Percentiles rank a stretch among this genome's conserved stretches.
phyloP scores from a whole-genome alignment of 2,329 filamentous ascomycete genomes.

The Arachnomyces sp. region DNA sequence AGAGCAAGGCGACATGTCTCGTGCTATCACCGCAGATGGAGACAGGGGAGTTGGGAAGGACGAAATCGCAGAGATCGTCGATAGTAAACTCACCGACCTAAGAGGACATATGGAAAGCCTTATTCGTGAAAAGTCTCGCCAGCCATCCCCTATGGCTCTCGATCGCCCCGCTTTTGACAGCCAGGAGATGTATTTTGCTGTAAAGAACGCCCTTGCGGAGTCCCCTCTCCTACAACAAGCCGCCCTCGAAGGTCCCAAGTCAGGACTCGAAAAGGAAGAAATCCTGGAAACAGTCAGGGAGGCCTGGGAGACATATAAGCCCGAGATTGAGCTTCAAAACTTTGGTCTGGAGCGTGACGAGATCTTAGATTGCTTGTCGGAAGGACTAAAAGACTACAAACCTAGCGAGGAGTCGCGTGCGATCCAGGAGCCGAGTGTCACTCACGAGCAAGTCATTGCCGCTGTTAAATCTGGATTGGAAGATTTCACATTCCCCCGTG shows the following conservation, averaged over 20 bases:
- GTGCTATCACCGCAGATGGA: slow-evolving; percentile 28
- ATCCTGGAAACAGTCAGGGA: slow-evolving; percentile 80
- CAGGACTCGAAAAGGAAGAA: slow-evolving; percentile 64
- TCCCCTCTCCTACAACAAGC: slow-evolving; percentile 51
- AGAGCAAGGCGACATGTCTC: slow-evolving; percentile 35
- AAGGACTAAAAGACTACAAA: slow-evolving; percentile 71
- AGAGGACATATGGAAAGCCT: slow-evolving; percentile 75
- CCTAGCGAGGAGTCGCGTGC: slow-evolving; percentile 29
- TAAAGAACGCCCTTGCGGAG: slow-evolving; percentile 63
- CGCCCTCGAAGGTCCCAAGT: slow-evolving; percentile 39
- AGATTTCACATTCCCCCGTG: slow-evolving; percentile 65
- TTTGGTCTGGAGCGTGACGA: slow-evolving; percentile 86
- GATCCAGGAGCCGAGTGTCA: slow-evolving; percentile 48
- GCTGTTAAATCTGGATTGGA: slow-evolving; percentile 81
- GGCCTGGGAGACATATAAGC: slow-evolving; percentile 90
- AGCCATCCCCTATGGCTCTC: slow-evolving; percentile 55
- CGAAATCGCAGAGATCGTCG: slow-evolving; percentile 68
- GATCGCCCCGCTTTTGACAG: slow-evolving; percentile 62
- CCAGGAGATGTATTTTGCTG: slow-evolving; percentile 75
- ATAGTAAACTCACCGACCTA: slow-evolving; percentile 71
- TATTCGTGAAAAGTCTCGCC: slow-evolving; percentile 64
- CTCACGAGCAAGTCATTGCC: slow-evolving; percentile 73
- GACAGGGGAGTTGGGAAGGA: slow-evolving; percentile 48
- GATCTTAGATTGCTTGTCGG: slow-evolving; percentile 73
- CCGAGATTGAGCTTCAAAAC: slow-evolving; percentile 82